Conservation (phyloP, 2,329 filamentous ascomycete species). For the Niveomyces coronatus region DNA sequence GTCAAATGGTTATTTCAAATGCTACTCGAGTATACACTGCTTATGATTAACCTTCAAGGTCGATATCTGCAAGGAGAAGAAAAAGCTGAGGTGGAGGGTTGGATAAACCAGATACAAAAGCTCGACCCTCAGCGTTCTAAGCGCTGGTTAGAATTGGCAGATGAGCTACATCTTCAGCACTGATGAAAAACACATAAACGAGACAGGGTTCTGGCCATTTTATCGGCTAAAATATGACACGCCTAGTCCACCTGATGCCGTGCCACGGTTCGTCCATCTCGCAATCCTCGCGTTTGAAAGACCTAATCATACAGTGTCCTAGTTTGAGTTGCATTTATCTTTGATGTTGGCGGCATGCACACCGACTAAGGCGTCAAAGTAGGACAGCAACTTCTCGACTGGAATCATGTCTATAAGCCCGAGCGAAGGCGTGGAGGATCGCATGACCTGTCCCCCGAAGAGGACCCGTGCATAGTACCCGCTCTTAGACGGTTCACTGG, state of each 20-base stretch:
- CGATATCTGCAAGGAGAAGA: slow-evolving; percentile 28
- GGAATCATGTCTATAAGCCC: slow-evolving; percentile 63
- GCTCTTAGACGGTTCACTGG: slow-evolving; percentile 19
- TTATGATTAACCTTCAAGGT: slow-evolving; percentile 44
- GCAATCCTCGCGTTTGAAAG: too few species aligned
- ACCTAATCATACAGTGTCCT: too few species aligned
- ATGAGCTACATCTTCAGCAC: slow-evolving; percentile 20
- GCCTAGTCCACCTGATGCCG: too few species aligned
- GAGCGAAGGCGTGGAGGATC: slow-evolving; percentile 58
- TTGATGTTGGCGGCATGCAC: slow-evolving; percentile 32
- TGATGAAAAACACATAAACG: too few species aligned
- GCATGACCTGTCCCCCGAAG: slow-evolving; percentile 57
- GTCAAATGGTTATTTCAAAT: slow-evolving; percentile 84
- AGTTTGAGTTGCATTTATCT: slow-evolving; percentile 18
- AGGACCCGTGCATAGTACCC: slow-evolving; percentile 54
- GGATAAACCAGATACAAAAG: slow-evolving; percentile 55
- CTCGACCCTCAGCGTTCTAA: slow-evolving; percentile 66
- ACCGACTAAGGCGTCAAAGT: slow-evolving; percentile 64
- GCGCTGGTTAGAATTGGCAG: slow-evolving; percentile 64
- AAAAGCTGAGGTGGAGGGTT: slow-evolving; percentile 36
- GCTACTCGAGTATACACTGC: slow-evolving; percentile 62
- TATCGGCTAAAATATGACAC: too few species aligned
- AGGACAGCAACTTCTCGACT: slow-evolving; percentile 51
- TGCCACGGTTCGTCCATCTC: too few species aligned
- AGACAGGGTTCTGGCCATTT: too few species aligned